Evolutionary conservation across 164 flowering plant species (phyloP).

Genomic region (Magnolia officinalis): DNA sequence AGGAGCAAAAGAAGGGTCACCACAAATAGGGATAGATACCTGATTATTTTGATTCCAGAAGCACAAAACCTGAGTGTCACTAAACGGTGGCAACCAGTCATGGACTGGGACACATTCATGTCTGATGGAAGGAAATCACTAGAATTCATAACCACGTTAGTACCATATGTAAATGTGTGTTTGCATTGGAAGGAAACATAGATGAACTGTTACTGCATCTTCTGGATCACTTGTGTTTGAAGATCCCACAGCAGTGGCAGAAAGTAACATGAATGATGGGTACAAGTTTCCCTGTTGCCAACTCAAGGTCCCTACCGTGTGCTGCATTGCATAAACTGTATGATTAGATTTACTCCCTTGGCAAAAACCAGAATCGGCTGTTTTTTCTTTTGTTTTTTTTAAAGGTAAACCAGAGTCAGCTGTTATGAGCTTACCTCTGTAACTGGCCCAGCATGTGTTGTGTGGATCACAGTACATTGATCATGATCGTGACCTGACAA

Average conservation of each 20-base stretch:
- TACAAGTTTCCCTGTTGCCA: slow-evolving; percentile 96
- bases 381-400: neutral
- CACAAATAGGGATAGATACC: slow-evolving; percentile 64
- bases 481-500: slow-evolving; percentile 98
- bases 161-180: slow-evolving; percentile 82
- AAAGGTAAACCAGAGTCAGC: too few species aligned
- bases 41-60: slow-evolving; percentile 24
- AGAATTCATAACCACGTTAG: neutral
- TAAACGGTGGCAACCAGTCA: neutral
- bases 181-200: slow-evolving; percentile 89
- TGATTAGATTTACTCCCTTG: neutral
- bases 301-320: slow-evolving; percentile 86
- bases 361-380: slow-evolving; percentile 14
- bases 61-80: neutral
- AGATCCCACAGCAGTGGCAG: slow-evolving; percentile 35
- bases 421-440: slow-evolving; percentile 49
- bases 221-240: slow-evolving; percentile 36
- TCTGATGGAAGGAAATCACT: neutral
- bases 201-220: slow-evolving; percentile 38
- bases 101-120: neutral
- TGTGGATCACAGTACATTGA: slow-evolving; percentile 77
- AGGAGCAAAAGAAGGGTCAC: slow-evolving; percentile 55
- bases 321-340: slow-evolving; percentile 41
- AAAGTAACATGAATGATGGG: slow-evolving; percentile 93
- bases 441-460: slow-evolving; percentile 42